phyloP scores from a whole-genome alignment of 345 rosid species.

The Bretschneidera sinensis region DNA sequence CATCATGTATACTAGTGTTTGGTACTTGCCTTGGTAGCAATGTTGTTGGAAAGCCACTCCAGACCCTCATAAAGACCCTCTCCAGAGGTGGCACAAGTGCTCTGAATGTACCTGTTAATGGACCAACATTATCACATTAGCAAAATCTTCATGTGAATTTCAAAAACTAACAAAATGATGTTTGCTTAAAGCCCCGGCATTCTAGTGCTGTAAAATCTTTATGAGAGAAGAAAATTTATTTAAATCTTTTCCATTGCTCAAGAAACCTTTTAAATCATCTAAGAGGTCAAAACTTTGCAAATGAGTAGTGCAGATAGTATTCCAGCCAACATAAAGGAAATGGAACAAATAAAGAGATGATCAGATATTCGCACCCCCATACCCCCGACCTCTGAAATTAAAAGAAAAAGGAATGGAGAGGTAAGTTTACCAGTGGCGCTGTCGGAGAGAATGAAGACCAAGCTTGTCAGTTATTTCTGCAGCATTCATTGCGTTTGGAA shows the following conservation, averaged over 20 bases:
- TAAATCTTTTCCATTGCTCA: no score
- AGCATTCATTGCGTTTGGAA: slow-evolving; percentile 95
- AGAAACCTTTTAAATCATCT: no score
- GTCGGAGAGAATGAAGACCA: slow-evolving; percentile 89
- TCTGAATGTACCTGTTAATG: slow-evolving; percentile 77
- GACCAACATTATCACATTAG: slow-evolving; percentile 7
- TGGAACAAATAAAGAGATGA: not conserved
- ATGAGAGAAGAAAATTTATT: no score
- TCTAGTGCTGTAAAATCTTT: no score
- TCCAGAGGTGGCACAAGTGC: slow-evolving; percentile 78
- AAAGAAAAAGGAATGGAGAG: slow-evolving; percentile 4
- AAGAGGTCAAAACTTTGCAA: no score
- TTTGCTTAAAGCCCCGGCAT: no score
- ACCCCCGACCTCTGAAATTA: no score
- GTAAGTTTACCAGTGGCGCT: slow-evolving; percentile 73
- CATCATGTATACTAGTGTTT: no score
- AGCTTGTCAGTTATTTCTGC: slow-evolving; percentile 95
- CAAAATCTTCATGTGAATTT: no score
- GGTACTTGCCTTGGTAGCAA: slow-evolving; percentile 47
- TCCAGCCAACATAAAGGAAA: not conserved
- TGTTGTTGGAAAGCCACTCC: slow-evolving; percentile 82
- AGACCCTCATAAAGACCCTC: slow-evolving; percentile 82
- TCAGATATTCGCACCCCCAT: no score
- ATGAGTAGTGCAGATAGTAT: no score
- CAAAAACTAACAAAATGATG: no score